A percentile compares a stretch with the other conserved stretches of the same genome.
Conservation (phyloP, 2,329 filamentous ascomycete species). For the Colletotrichum eremochloae region DNA sequence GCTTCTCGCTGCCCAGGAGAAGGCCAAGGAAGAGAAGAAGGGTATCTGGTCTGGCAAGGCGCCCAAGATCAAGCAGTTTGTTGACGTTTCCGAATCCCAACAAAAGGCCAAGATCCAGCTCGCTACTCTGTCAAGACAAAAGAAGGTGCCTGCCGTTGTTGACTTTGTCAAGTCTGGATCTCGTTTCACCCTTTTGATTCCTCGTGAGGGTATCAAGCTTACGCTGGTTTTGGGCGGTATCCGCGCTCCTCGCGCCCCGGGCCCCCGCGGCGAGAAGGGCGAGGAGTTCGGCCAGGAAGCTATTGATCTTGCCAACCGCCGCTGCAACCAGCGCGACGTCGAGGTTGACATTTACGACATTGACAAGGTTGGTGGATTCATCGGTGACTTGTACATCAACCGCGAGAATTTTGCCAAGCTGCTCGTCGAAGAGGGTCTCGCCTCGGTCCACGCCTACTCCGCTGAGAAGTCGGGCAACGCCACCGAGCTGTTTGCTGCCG, state of each 20-base stretch:
- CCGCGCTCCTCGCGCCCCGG: conserved; percentile 87
- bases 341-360: conserved; percentile 95
- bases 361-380: conserved; percentile 98
- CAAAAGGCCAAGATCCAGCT: conserved; percentile 97
- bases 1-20: conserved; percentile 82
- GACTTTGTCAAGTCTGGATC: conserved; percentile 99
- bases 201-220: conserved; percentile 92
- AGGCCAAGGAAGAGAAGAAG: conserved; percentile 87
- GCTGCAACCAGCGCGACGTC: conserved; percentile 93
- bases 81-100: conserved; percentile 90
- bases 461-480: conserved; percentile 95
- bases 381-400: conserved; percentile 92
- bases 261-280: conserved; percentile 79
- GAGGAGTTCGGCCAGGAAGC: conserved; percentile 98
- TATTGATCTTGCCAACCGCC: conserved; percentile 88
- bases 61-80: conserved; percentile 83
- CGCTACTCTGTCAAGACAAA: conserved; percentile 87
- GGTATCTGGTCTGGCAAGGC: conserved; percentile 96
- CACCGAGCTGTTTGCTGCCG: conserved; percentile 86
- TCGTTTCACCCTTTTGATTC: conserved; percentile 91
- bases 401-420: conserved; percentile 96
- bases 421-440: conserved; percentile 93
- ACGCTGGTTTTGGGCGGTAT: conserved; percentile 96
- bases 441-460: conserved; percentile 92
- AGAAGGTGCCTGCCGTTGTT: conserved; percentile 91